A percentile compares a stretch with the other conserved stretches of the same genome.
These are phyloP conservation scores for Trypethelium eluteriae DNA, from an alignment of 495 filamentous ascomycete species.

Conservation along the genomic window DNA sequence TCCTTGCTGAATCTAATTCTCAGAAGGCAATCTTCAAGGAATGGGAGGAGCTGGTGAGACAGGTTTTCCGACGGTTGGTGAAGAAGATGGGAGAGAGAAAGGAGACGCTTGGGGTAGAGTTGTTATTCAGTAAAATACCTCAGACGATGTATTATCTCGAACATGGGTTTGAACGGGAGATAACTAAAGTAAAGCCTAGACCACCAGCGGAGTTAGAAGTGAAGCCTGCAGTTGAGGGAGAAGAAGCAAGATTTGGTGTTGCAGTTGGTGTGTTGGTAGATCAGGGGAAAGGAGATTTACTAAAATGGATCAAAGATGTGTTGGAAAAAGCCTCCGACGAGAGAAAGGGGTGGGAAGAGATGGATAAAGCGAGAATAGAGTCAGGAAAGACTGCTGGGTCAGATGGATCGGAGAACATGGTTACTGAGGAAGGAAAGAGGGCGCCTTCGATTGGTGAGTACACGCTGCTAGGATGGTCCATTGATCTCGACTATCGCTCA, in stretches of 20 bases:
- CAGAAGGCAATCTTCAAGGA: constrained; percentile 56
- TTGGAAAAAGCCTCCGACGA: constrained; percentile 62
- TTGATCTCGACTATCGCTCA: background rate
- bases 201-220: constrained; percentile 75
- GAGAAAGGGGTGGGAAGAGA: constrained; percentile 70
- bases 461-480: background rate
- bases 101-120: constrained; percentile 65
- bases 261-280: constrained; percentile 70
- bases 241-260: constrained; percentile 62
- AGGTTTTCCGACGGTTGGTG: constrained; percentile 51
- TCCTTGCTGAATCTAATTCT: constrained; percentile 50
- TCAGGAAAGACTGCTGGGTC: constrained; percentile 21
- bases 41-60: constrained; percentile 83
- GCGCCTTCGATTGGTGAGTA: constrained; percentile 43
- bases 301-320: constrained; percentile 74
- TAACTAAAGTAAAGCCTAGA: constrained; percentile 49
- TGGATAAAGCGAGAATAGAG: constrained; percentile 48
- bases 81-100: constrained; percentile 79
- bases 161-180: constrained; percentile 80
- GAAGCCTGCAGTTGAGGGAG: constrained; percentile 54
- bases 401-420: constrained; percentile 38
- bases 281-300: constrained; percentile 60
- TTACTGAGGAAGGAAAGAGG: constrained; percentile 25
- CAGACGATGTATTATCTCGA: constrained; percentile 78
- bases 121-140: constrained; percentile 90